A percentile compares a stretch with the other conserved stretches of the same genome.
phyloP scores from a whole-genome alignment of 169 alveolate species.

The Ichthyophthirius multifiliis region DNA sequence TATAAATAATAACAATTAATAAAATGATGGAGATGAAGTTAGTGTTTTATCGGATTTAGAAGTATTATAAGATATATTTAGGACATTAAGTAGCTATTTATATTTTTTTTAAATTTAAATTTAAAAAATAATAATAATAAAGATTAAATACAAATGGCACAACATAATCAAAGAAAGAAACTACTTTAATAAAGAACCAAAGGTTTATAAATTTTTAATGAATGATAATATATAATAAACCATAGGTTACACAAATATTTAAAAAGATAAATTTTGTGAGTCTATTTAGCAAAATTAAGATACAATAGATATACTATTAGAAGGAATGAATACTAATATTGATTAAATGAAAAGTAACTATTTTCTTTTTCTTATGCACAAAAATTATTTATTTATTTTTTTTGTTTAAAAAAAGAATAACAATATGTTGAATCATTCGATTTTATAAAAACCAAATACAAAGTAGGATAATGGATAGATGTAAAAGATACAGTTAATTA shows the following conservation, averaged over 20 bases:
- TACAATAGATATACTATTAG: conserved; percentile 38
- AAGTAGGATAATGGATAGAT: conserved; percentile 86
- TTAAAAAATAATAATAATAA: not conserved
- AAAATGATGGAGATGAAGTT: conserved; percentile 6
- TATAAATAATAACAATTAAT: not conserved
- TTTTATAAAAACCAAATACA: conserved; percentile 55
- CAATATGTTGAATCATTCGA: conserved; percentile 55
- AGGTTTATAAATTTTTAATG: not conserved
- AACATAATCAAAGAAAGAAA: not conserved
- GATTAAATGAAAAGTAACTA: not conserved
- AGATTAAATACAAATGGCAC: not conserved
- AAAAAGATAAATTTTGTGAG: conserved; percentile 31
- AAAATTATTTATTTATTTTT: not conserved
- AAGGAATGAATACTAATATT: conserved; percentile 18
- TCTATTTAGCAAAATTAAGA: conserved; percentile 43
- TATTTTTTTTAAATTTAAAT: not conserved
- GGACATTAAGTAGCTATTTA: not conserved
- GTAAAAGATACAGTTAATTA: conserved; percentile 87
- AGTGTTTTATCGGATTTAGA: conserved; percentile 2
- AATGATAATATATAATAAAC: not conserved
- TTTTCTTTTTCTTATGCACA: not conserved
- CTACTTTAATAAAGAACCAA: not conserved
- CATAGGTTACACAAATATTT: not conserved
- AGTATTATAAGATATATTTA: not conserved
- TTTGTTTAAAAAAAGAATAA: conserved; percentile 8